A percentile compares a stretch with the other conserved stretches of the same genome.
phyloP scores from a whole-genome alignment of 768 basidiomycete genomes.

The Collybia sordida region DNA sequence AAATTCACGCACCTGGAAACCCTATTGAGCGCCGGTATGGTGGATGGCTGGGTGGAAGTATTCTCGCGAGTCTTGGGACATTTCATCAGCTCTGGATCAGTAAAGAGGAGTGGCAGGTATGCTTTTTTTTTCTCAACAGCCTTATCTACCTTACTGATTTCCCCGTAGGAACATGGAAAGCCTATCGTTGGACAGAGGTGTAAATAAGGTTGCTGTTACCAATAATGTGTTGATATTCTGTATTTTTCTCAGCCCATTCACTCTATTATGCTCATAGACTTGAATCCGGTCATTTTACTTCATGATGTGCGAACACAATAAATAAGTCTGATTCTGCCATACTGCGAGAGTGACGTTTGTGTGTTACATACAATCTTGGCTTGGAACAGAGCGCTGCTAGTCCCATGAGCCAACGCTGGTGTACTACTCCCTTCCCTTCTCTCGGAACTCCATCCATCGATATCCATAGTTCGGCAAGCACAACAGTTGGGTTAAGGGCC shows the following conservation, averaged over 20 bases:
- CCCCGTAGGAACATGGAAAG: constrained; percentile 73
- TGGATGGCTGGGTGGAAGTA: constrained; percentile 95
- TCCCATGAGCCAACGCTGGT: background rate
- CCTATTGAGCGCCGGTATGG: constrained; percentile 88
- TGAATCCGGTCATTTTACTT: too few relatives aligned
- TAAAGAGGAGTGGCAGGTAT: constrained; percentile 88
- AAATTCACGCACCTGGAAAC: constrained; percentile 91
- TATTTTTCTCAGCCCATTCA: too few relatives aligned
- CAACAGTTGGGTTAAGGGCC: too few relatives aligned
- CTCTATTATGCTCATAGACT: too few relatives aligned
- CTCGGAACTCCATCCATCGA: background rate
- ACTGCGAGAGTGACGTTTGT: background rate
- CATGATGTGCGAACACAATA: constrained; percentile 1
- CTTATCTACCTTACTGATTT: constrained; percentile 3
- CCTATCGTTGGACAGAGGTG: constrained; percentile 83
- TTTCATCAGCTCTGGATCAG: constrained; percentile 99
- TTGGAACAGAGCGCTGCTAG: constrained; percentile 8
- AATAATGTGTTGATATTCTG: background rate
- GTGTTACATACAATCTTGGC: constrained; percentile 2
- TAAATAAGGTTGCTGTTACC: constrained; percentile 54
- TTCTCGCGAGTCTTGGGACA: constrained; percentile 91
- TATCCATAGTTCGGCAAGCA: background rate
- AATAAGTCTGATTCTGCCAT: constrained; percentile 3
- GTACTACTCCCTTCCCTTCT: background rate
- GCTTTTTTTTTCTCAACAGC: constrained; percentile 19